Base-by-base conservation (phyloP, 257 asterid genomes). In the Catharanthus roseus region DNA sequence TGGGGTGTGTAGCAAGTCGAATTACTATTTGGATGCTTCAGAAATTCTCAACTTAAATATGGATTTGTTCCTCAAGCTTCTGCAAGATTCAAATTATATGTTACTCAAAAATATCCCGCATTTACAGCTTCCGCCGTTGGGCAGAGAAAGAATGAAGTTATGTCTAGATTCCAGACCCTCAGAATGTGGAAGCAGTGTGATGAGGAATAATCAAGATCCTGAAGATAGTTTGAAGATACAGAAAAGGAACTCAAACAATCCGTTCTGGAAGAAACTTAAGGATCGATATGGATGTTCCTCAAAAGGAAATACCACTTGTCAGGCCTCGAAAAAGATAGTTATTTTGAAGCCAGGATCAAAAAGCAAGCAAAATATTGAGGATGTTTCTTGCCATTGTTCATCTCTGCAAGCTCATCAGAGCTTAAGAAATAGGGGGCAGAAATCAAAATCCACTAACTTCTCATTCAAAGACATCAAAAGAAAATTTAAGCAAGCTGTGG, bases 401-500 rank as follows among this genome's bases (percentile, higher is more conserved):
- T 79, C 88, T 4, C 64, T 77, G 72, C 89, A 70, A 71, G 70
- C 75, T 67, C 83, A 74, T 31, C 71, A 38, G 34, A 74, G 73
- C 45, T 47, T 53, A 44, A 64, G 77, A 55, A 47, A 51, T 74
- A 77, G 62, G 76, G 78, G 60, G 50, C 65, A 77, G 24, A 80
- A 74, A 49, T 64, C 38, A 29, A 87, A 85, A 74, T 45, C 75
- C 10, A 47, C 75, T 34, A 72, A 76, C 29, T 87, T 86, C 81
- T 87, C 88, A 61, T 82, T 90, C 55, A 75, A 76, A 73, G 86
- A 81, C 38, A 90, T 87, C 73, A 90, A 78, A 82, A 85, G 79
- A 70, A 90, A 78, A 74, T 83, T 90, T 76, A 87, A 83, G 61
- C 80, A 72, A 78, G 81, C 82, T 51, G 77, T 85, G 74, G 85